Conservation (phyloP, 2,329 filamentous ascomycete genomes). For the Colletotrichum horii region DNA sequence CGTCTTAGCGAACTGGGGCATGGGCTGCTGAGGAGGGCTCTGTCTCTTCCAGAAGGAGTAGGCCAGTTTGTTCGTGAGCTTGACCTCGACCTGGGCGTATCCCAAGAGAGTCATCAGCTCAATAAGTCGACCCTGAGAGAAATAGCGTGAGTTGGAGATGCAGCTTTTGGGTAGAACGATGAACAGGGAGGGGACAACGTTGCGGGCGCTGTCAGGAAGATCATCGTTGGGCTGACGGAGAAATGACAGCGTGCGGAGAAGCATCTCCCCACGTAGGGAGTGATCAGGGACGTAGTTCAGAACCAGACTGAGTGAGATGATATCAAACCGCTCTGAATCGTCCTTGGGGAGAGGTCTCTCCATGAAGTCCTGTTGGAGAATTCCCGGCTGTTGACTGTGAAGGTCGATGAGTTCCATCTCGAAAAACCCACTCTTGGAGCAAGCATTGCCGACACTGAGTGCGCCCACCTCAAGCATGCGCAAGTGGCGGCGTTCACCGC, state of each 20-base stretch:
- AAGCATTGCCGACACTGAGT: constrained; percentile 83
- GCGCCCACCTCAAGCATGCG: constrained; percentile 89
- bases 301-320: constrained; percentile 90
- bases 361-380: constrained; percentile 95
- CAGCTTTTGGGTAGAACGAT: constrained; percentile 90
- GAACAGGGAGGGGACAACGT: constrained; percentile 75
- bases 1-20: constrained; percentile 67
- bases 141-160: constrained; percentile 87
- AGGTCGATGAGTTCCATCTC: constrained; percentile 86
- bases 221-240: constrained; percentile 47
- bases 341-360: constrained; percentile 73
- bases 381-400: constrained; percentile 82
- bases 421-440: constrained; percentile 74
- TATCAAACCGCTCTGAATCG: constrained; percentile 74
- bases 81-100: constrained; percentile 69
- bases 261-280: constrained; percentile 79
- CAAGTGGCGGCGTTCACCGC: constrained; percentile 34
- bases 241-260: constrained; percentile 76
- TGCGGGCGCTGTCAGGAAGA: constrained; percentile 24
- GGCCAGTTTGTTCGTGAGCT: constrained; percentile 81
- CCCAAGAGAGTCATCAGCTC: constrained; percentile 80
- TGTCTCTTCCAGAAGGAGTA: constrained; percentile 83
- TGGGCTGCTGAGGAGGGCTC: constrained; percentile 14
- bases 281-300: constrained; percentile 92
- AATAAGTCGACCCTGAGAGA: constrained; percentile 72